A percentile compares a stretch with the other conserved stretches of the same genome.
phyloP scores from a whole-genome alignment of 768 basidiomycete species.

The Exsudoporus frostii region DNA sequence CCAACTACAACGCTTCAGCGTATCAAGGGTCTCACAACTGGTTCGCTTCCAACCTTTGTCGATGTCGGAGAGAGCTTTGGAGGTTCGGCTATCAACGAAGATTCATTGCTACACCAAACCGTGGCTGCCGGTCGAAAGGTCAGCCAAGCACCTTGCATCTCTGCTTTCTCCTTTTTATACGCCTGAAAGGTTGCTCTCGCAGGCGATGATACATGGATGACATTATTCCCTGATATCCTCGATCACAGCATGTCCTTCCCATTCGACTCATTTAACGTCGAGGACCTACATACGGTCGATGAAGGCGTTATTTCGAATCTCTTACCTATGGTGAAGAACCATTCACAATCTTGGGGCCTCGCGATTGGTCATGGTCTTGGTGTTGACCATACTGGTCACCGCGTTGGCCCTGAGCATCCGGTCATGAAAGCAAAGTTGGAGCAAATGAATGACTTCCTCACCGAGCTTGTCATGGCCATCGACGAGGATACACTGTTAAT shows the following conservation, averaged over 20 bases:
- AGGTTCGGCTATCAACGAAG: constrained; percentile 80
- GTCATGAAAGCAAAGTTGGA: constrained; percentile 81
- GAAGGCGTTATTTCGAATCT: constrained; percentile 82
- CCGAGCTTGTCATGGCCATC: constrained; percentile 64
- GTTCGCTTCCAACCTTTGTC: constrained; percentile 92
- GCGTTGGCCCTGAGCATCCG: constrained; percentile 85
- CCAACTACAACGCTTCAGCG: constrained; percentile 94
- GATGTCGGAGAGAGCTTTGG: constrained; percentile 94
- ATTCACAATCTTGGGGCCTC: constrained; percentile 69
- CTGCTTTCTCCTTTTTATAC: not conserved
- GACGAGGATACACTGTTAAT: constrained; percentile 90
- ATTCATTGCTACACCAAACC: constrained; percentile 81
- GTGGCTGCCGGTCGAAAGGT: constrained; percentile 58
- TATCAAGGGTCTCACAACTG: constrained; percentile 92
- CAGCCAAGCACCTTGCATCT: constrained; percentile 1
- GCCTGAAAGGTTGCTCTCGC: constrained; percentile 71
- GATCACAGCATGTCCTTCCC: constrained; percentile 71
- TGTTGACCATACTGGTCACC: constrained; percentile 94
- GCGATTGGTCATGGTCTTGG: constrained; percentile 92
- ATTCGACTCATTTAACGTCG: constrained; percentile 97
- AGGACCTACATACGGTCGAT: constrained; percentile 95
- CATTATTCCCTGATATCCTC: constrained; percentile 79
- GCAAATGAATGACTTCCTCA: constrained; percentile 84
- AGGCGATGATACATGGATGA: constrained; percentile 97
- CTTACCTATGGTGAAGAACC: constrained; percentile 67